phyloP scores from a whole-genome alignment of 2,329 filamentous ascomycete species.

The Diplodia mutila region DNA sequence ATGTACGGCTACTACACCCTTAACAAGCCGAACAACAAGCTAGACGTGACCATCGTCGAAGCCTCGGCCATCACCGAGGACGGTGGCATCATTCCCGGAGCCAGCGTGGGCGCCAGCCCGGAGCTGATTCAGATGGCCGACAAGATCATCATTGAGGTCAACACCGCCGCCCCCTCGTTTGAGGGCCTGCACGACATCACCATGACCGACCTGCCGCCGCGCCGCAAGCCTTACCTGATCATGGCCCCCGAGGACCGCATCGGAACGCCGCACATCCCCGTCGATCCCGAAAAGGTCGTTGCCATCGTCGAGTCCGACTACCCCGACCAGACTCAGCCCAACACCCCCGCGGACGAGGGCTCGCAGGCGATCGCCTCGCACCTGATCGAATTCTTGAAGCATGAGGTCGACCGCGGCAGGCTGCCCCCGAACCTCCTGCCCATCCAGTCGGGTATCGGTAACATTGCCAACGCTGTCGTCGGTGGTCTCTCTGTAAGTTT shows the following conservation, averaged over 20 bases:
- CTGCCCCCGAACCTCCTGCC: conserved; percentile 77
- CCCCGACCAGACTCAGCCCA: conserved; percentile 74
- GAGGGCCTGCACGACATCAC: conserved; percentile 90
- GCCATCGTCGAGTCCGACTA: conserved; percentile 85
- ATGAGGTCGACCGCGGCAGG: conserved; percentile 78
- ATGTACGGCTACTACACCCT: conserved; percentile 84
- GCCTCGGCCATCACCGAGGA: conserved; percentile 86
- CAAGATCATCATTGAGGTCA: conserved; percentile 92
- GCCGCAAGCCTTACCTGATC: conserved; percentile 82
- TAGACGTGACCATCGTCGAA: conserved; percentile 85
- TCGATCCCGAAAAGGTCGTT: conserved; percentile 83
- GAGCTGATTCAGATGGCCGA: conserved; percentile 90
- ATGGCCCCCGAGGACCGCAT: conserved; percentile 86
- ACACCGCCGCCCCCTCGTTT: conserved; percentile 82
- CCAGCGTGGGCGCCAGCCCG: conserved; percentile 81
- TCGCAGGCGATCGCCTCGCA: conserved; percentile 73
- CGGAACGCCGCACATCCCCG: conserved; percentile 77
- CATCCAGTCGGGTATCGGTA: conserved; percentile 86
- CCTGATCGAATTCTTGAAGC: conserved; percentile 83
- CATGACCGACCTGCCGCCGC: conserved; percentile 80
- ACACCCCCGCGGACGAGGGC: conserved; percentile 73
- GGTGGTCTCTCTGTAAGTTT: conserved; percentile 67
- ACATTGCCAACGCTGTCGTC: conserved; percentile 90
- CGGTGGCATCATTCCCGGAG: conserved; percentile 85
- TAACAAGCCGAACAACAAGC: conserved; percentile 70